Conservation (phyloP, 805 yeast genomes). For the Deakozyma indianensis region DNA sequence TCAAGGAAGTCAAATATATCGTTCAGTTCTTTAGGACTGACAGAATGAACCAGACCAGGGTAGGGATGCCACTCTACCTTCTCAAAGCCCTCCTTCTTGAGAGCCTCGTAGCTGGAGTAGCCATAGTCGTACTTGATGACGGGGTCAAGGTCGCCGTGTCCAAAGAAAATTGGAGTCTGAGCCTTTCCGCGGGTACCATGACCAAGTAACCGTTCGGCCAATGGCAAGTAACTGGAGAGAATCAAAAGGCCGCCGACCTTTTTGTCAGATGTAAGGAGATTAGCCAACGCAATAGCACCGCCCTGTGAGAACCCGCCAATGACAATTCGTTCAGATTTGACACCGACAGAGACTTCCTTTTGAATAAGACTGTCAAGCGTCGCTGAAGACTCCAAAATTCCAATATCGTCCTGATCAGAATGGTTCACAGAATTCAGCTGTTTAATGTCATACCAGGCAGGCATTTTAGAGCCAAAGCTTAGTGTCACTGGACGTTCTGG, state of each 20-base stretch:
- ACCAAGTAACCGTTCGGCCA: constrained; percentile 9
- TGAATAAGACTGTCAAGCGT: constrained; percentile 18
- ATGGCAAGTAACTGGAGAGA: constrained; percentile 59
- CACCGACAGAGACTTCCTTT: constrained; percentile 21
- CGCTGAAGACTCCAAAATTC: constrained; percentile 22
- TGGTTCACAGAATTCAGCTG: constrained; percentile 20
- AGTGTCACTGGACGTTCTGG: constrained; percentile 57
- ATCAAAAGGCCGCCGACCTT: constrained; percentile 69
- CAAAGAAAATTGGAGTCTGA: constrained; percentile 68
- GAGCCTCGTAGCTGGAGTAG: constrained; percentile 28
- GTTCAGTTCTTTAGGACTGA: constrained; percentile 49
- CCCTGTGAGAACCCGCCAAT: constrained; percentile 97
- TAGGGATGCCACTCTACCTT: constrained; percentile 36
- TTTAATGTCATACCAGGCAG: constrained; percentile 78
- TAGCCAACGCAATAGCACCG: constrained; percentile 51
- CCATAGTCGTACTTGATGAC: constrained; percentile 36
- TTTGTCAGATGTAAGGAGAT: constrained; percentile 16
- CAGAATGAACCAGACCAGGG: constrained; percentile 52
- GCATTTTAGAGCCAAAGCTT: constrained; percentile 49
- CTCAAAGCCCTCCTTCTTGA: constrained; percentile 33
- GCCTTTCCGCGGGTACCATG: constrained; percentile 25
- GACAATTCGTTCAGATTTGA: constrained; percentile 39
- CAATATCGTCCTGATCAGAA: constrained; percentile 21
- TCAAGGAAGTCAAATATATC: constrained; percentile 37
- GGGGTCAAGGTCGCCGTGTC: constrained; percentile 75